Percentiles rank a stretch among this genome's conserved stretches.
These are phyloP conservation scores for Sphagnum tenellum DNA, from an alignment of 225 moss, liverwort and hornwort genomes.

Conservation along the genomic window DNA sequence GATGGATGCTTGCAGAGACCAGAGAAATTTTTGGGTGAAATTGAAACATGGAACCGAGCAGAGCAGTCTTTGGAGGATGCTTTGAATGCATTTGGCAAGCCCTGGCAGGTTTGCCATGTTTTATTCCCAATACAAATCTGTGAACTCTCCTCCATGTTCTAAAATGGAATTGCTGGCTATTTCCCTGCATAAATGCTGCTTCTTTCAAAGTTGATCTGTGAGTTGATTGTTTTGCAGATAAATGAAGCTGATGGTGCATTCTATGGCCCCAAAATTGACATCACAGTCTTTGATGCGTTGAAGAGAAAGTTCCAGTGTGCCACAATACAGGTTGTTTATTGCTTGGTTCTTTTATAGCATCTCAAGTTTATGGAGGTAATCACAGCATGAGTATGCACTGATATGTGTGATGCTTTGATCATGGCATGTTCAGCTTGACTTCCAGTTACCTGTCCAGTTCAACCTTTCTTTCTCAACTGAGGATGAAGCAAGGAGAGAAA, in stretches of 20 bases:
- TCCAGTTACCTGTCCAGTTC: conserved; percentile 85
- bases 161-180: no score
- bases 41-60: conserved; percentile 79
- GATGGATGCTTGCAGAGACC: conserved; percentile 54
- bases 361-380: no score
- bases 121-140: no score
- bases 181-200: no score
- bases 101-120: conserved; percentile 53
- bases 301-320: conserved; percentile 95
- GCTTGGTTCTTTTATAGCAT: not conserved
- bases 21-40: conserved; percentile 81
- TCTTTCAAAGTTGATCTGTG: not conserved
- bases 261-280: conserved; percentile 98
- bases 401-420: conserved; percentile 1
- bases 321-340: conserved; percentile 65
- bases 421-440: conserved; percentile 62
- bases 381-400: not conserved
- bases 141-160: no score
- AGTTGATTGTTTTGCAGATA: conserved; percentile 27
- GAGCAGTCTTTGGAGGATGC: conserved; percentile 70
- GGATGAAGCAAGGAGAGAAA: conserved; percentile 67
- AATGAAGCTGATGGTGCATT: conserved; percentile 95
- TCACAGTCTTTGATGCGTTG: conserved; percentile 82
- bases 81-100: conserved; percentile 61
- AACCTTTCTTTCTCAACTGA: conserved; percentile 67